These are phyloP conservation scores for Coemansia sp. DNA, from an alignment of 192 early-diverging fungal genomes.

Conservation along the genomic window DNA sequence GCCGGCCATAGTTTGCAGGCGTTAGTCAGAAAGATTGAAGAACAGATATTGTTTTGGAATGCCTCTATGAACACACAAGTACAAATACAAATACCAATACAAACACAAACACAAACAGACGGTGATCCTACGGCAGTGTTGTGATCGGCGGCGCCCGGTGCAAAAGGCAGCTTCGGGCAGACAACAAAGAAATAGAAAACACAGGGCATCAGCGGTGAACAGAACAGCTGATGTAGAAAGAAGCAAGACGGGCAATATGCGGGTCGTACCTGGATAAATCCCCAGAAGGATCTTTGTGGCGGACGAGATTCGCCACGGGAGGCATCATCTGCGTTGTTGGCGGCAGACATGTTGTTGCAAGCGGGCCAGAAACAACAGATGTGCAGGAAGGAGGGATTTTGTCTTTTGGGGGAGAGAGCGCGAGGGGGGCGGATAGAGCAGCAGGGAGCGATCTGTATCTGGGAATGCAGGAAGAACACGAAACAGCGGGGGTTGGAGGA, in stretches of 20 bases:
- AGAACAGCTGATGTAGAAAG: neutral
- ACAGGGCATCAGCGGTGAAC: neutral
- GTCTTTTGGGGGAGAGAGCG: neutral
- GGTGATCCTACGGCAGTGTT: neutral
- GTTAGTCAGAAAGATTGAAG: too few species aligned
- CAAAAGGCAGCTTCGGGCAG: neutral
- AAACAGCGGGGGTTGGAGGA: neutral
- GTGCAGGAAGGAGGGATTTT: too few species aligned
- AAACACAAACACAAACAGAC: neutral
- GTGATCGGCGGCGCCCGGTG: slow-evolving; percentile 8
- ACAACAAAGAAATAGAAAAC: neutral
- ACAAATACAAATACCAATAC: neutral
- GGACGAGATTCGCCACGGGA: neutral
- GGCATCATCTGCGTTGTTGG: neutral
- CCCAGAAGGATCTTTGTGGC: slow-evolving; percentile 1
- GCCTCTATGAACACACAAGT: neutral
- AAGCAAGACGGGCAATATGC: neutral
- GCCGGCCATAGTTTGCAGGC: neutral
- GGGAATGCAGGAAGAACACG: slow-evolving; percentile 4
- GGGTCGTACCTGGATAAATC: slow-evolving; percentile 3
- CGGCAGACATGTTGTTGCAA: neutral
- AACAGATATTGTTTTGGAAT: too few species aligned
- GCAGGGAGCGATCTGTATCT: neutral
- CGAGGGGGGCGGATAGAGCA: too few species aligned
- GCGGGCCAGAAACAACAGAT: neutral